Evolutionary conservation across 345 rosid genomes (phyloP), one percentile per base, ranked within the genome.

Genomic region (Noccaea bulbosa): DNA sequence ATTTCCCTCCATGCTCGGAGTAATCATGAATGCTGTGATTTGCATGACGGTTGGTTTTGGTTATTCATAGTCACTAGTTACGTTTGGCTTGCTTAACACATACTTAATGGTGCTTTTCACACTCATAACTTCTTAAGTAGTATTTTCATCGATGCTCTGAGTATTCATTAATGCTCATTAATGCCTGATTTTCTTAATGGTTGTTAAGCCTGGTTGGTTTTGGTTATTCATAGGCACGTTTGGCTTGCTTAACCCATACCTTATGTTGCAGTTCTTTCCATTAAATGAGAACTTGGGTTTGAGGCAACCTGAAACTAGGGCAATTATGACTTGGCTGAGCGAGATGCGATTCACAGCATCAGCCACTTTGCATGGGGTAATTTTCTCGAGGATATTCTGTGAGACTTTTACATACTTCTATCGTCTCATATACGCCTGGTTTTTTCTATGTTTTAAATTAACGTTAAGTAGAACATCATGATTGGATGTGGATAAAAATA

Each of bases 361-460:
- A 10, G 98, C 99, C 10, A 86, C 84, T 79, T 78, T 94, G 76
- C 99, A 94, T 35, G 98, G 99, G 96, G 98, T 94, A 85, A 68
- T 61, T 37, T 39, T 20, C 22, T 20, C 22, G 22, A 20, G 22
- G 22, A 20, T 20, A 20, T 20, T 20, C 22, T 20, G 22, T 20
- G 22, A 20, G 22, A 20, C 22, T 20, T 20, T 20, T 20, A 20
- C 22, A 20, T 20, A 20, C 22, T 20, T 20, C 22, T 20, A 20
- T 20, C 22, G 22, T 20, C 22, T 20, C 22, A 20, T 20, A 20
- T 20, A 20, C 22, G 22, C 22, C 22, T 20, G 22, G 22, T 20
- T 20, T 20, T 20, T 20, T 20, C 22, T 20, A 1, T 20, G 22
- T 20, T 20, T 20, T 20, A 20, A 20, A 20, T 30, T 16, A 27